phyloP scores from a whole-genome alignment of 129 eudicot species.

The Chrysanthemum makinoi region DNA sequence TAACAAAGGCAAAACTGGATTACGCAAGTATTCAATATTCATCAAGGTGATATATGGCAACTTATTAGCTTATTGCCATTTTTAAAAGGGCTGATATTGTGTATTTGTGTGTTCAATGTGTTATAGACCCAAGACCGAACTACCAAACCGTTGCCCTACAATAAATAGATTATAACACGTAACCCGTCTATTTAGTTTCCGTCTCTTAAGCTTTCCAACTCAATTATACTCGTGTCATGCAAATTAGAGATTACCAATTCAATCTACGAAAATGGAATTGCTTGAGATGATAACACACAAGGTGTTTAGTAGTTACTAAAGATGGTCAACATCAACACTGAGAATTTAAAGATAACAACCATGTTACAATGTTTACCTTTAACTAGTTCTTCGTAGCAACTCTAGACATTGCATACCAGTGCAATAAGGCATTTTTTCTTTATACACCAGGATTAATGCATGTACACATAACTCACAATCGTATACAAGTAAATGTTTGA shows the following conservation, averaged over 20 bases:
- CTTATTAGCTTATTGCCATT: neutral
- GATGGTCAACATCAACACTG: too few relatives aligned
- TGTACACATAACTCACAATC: too few relatives aligned
- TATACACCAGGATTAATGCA: too few relatives aligned
- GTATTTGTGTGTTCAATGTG: neutral
- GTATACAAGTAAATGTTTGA: neutral
- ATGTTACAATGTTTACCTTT: too few relatives aligned
- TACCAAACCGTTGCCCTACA: too few relatives aligned
- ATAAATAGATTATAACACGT: neutral
- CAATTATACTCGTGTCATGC: neutral
- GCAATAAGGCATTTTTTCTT: too few relatives aligned
- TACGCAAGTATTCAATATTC: neutral
- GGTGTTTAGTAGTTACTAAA: neutral
- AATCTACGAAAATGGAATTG: neutral
- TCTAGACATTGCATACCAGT: too few relatives aligned
- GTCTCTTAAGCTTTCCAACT: neutral
- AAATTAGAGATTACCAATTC: conserved; percentile 4
- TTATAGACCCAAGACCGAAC: neutral
- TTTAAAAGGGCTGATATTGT: neutral
- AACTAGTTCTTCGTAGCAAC: too few relatives aligned
- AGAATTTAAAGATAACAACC: neutral
- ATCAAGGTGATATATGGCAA: neutral
- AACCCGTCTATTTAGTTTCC: neutral
- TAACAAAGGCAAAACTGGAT: neutral
- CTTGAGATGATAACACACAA: neutral